A percentile compares a stretch with the other conserved stretches of the same genome.
These are phyloP conservation scores for Striga asiatica DNA, from an alignment of 257 asterid species.

Conservation along the genomic window DNA sequence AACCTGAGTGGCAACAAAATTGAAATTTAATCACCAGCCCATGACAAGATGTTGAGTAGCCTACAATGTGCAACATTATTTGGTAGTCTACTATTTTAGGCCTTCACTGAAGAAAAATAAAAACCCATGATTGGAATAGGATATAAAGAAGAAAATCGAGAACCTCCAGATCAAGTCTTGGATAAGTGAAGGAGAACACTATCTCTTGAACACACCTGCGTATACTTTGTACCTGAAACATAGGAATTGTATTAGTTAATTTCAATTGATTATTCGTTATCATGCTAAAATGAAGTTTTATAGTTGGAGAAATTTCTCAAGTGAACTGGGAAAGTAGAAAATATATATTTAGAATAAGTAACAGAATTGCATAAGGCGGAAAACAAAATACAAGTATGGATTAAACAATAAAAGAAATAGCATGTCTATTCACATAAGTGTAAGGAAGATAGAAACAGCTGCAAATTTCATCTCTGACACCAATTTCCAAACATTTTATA, in stretches of 20 bases:
- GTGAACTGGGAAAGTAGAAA: background rate
- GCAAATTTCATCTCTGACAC: background rate
- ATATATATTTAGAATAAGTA: background rate
- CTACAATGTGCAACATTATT: background rate
- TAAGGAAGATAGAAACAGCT: background rate
- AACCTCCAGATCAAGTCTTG: conserved; percentile 94
- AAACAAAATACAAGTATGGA: background rate
- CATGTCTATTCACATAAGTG: background rate
- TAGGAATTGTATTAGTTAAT: background rate
- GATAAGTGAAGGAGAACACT: conserved; percentile 73
- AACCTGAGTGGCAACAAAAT: conserved; percentile 39
- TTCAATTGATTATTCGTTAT: background rate
- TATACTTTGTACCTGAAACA: conserved; percentile 46
- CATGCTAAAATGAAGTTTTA: background rate
- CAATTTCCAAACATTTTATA: background rate
- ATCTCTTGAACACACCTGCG: conserved; percentile 85
- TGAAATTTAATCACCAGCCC: background rate
- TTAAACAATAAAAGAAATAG: background rate
- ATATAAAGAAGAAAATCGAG: conserved; percentile 5
- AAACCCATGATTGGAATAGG: background rate
- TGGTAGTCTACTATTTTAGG: background rate
- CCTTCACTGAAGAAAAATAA: conserved; percentile 4
- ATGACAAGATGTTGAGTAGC: background rate
- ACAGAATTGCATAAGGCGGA: background rate
- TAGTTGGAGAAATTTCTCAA: background rate